Evolutionary conservation across 2,329 filamentous ascomycete genomes (phyloP).

Genomic region (Aschersonia sp.): DNA sequence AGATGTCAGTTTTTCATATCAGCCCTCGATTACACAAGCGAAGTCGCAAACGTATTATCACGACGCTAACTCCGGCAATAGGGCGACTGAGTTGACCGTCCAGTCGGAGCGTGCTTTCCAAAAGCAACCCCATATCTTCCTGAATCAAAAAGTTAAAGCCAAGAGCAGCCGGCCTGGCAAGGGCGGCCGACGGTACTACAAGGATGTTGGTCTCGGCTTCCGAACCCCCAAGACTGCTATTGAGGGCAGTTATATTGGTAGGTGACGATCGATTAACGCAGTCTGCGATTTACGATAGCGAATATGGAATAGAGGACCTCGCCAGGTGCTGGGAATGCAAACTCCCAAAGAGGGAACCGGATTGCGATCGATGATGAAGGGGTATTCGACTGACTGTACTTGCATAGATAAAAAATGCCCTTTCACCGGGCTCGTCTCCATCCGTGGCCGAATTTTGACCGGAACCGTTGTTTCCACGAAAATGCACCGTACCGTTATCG

Average conservation of each 20-base stretch:
- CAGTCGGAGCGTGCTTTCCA: constrained; percentile 99
- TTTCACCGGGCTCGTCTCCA: constrained; percentile 97
- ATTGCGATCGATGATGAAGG: too few species aligned
- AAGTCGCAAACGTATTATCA: constrained; percentile 2
- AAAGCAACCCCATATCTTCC: constrained; percentile 99
- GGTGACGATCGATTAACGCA: constrained; percentile 25
- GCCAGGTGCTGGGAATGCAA: not conserved
- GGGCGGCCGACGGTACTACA: constrained; percentile 89
- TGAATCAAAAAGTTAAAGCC: constrained; percentile 86
- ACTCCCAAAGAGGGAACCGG: not conserved
- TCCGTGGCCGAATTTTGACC: constrained; percentile 99
- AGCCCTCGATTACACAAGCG: not conserved
- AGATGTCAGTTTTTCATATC: constrained; percentile 22
- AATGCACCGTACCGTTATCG: constrained; percentile 99
- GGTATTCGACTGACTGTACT: not conserved
- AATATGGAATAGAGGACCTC: too few species aligned
- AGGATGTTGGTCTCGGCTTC: constrained; percentile 99
- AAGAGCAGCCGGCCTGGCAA: constrained; percentile 78
- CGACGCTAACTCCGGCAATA: constrained; percentile 27
- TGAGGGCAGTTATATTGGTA: constrained; percentile 98
- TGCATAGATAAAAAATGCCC: constrained; percentile 98
- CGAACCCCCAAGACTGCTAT: constrained; percentile 97
- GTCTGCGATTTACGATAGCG: not conserved
- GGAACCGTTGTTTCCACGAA: constrained; percentile 99
- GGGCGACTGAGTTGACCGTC: constrained; percentile 98